Conservation (phyloP, 2,329 filamentous ascomycete genomes). For the Penicillium sp. region DNA sequence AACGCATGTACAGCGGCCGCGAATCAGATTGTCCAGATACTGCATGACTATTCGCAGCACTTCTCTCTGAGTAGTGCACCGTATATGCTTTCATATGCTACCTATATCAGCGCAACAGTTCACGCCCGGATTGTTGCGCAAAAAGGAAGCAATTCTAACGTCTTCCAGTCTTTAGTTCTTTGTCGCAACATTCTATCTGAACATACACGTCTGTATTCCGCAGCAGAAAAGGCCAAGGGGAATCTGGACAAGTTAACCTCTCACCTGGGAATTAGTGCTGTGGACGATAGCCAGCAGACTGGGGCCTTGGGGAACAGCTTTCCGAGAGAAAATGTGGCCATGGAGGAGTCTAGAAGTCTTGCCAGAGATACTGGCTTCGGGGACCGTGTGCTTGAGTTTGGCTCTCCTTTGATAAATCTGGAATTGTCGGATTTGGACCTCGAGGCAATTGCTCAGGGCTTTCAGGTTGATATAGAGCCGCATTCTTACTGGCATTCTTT, state of each 20-base stretch:
- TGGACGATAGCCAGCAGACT: not conserved
- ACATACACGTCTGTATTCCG: constrained; percentile 21
- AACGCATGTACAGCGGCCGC: constrained; percentile 36
- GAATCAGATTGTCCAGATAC: constrained; percentile 37
- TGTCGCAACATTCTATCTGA: constrained; percentile 22
- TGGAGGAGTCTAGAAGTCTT: not conserved
- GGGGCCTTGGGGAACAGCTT: not conserved
- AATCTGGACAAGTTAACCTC: constrained; percentile 22
- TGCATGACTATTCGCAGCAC: constrained; percentile 36
- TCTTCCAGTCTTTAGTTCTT: constrained; percentile 23
- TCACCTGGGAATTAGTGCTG: constrained; percentile 18
- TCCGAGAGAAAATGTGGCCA: not conserved
- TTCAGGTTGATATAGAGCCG: constrained; percentile 24
- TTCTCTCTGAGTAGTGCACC: constrained; percentile 44
- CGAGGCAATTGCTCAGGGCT: constrained; percentile 28
- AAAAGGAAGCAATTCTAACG: constrained; percentile 24
- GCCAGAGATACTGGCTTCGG: not conserved
- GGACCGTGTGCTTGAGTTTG: constrained; percentile 7
- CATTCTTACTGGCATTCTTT: constrained; percentile 23
- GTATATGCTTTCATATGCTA: constrained; percentile 53
- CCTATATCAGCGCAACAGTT: constrained; percentile 54
- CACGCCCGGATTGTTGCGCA: constrained; percentile 49
- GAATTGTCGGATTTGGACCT: constrained; percentile 26
- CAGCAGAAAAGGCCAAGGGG: constrained; percentile 23
- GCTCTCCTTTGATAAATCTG: constrained; percentile 16